Conservation (phyloP, 768 basidiomycete genomes). For the Lyophyllum decastes region DNA sequence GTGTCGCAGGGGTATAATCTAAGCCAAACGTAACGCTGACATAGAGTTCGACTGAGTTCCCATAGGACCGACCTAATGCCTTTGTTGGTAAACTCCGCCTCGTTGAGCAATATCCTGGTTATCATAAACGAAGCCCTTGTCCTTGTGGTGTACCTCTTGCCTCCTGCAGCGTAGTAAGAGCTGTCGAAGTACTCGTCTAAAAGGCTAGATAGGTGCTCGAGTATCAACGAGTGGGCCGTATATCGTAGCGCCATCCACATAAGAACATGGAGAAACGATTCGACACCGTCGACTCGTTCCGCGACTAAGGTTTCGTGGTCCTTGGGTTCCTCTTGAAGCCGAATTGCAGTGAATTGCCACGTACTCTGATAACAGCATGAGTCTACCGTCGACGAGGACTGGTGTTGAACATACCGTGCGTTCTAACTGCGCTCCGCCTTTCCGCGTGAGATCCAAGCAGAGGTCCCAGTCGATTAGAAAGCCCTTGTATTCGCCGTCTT, state of each 20-base stretch:
- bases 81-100: too few species aligned
- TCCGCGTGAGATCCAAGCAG: background rate
- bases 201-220: background rate
- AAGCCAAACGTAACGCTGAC: too few species aligned
- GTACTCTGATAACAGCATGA: background rate
- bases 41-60: too few species aligned
- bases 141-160: background rate
- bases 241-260: background rate
- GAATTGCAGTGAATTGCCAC: background rate
- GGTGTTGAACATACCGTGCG: background rate
- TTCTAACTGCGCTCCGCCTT: background rate
- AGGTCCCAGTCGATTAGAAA: slow-evolving; percentile 7
- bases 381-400: background rate
- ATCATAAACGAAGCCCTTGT: background rate
- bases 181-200: background rate
- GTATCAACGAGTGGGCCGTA: background rate
- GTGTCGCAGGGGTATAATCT: background rate
- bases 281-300: background rate
- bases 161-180: background rate
- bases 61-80: too few species aligned
- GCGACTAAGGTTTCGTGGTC: background rate
- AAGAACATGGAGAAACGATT: background rate
- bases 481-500: background rate
- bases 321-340: background rate
- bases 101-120: background rate